Conservation (phyloP, 2,329 filamentous ascomycete species). For the Ascochyta fabae region DNA sequence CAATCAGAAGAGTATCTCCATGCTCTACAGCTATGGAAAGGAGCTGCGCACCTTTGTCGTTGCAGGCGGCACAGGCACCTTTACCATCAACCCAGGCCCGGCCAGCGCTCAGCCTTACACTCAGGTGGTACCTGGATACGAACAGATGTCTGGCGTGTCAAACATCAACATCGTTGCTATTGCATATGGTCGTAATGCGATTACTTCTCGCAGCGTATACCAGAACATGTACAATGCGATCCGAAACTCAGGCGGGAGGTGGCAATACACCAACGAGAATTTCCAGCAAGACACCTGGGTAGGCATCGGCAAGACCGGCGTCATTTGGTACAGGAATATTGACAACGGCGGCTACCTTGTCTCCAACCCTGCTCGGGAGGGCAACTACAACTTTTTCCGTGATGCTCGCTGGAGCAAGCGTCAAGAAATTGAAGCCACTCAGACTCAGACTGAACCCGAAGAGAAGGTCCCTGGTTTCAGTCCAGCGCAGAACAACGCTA, state of each 20-base stretch:
- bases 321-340: slow-evolving; percentile 8
- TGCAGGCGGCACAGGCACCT: background rate
- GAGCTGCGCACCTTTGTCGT: slow-evolving; percentile 11
- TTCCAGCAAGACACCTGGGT: slow-evolving; percentile 4
- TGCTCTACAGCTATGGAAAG: slow-evolving; percentile 11
- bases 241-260: slow-evolving; percentile 5
- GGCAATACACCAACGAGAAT: slow-evolving; percentile 13
- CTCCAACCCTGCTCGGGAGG: slow-evolving; percentile 9
- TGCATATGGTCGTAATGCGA: slow-evolving; percentile 1
- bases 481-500: slow-evolving; percentile 5
- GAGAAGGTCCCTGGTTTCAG: background rate
- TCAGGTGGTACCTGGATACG: slow-evolving; percentile 10
- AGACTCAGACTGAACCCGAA: background rate
- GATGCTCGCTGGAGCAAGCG: slow-evolving; percentile 9
- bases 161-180: slow-evolving; percentile 15
- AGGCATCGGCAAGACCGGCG: background rate
- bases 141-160: slow-evolving; percentile 9
- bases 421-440: background rate
- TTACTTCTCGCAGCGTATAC: slow-evolving; percentile 10
- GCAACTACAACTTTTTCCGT: slow-evolving; percentile 13
- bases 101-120: slow-evolving; percentile 5
- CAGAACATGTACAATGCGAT: slow-evolving; percentile 16
- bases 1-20: slow-evolving; percentile 7
- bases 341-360: slow-evolving; percentile 5
- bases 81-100: slow-evolving; percentile 6